phyloP scores from a whole-genome alignment of 2,329 filamentous ascomycete genomes.

The Didymella pinodella region DNA sequence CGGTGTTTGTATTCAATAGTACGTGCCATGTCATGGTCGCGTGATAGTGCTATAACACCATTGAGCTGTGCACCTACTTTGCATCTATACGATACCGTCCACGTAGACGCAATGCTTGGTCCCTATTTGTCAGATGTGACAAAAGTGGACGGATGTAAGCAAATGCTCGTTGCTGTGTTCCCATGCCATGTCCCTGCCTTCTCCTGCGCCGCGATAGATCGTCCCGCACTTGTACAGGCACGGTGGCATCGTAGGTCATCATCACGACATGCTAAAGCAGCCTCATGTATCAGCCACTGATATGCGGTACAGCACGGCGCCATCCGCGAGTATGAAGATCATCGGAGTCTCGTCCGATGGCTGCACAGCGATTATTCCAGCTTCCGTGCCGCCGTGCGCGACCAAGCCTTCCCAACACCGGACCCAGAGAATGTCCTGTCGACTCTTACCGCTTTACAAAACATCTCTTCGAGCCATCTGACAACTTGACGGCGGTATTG shows the following conservation, averaged over 20 bases:
- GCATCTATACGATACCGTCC: not conserved
- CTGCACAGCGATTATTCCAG: not conserved
- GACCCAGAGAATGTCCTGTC: not conserved
- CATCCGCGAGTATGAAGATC: slow-evolving; percentile 14
- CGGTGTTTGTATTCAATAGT: not conserved
- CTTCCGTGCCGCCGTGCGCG: not conserved
- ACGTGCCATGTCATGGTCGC: not conserved
- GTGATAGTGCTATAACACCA: not conserved
- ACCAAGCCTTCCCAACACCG: not conserved
- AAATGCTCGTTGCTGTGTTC: not conserved
- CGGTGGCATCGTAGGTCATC: not conserved
- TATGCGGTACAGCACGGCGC: slow-evolving; percentile 8
- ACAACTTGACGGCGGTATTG: not conserved
- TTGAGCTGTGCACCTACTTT: not conserved
- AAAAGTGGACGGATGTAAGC: not conserved
- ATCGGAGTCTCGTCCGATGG: slow-evolving; percentile 11
- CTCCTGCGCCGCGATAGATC: not conserved
- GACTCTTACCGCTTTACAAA: slow-evolving; percentile 5
- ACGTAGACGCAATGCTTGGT: slow-evolving; percentile 2
- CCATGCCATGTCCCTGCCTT: not conserved
- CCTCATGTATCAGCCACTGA: slow-evolving; percentile 3
- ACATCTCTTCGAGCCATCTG: slow-evolving; percentile 1
- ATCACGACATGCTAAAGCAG: slow-evolving; percentile 8
- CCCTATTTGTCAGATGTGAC: slow-evolving; percentile 1
- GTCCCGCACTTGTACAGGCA: not conserved